Conservation (phyloP, 495 filamentous ascomycete species). For the Penicillium desertorum region DNA sequence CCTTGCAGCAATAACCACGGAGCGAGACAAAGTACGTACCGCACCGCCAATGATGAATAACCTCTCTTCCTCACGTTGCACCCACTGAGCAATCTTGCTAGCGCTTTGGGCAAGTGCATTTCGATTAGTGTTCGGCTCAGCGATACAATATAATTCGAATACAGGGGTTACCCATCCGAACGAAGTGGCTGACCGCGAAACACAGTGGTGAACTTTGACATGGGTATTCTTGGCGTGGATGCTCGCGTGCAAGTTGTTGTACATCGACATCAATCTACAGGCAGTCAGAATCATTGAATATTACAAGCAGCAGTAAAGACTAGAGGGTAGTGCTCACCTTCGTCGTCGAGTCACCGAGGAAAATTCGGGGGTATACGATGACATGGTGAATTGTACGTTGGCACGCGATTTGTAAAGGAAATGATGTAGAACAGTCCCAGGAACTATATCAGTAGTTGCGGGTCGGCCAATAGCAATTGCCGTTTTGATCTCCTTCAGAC, state of each 20-base stretch:
- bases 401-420: slow-evolving; percentile 91
- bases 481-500: slow-evolving; percentile 68
- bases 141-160: slow-evolving; percentile 93
- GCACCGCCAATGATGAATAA: slow-evolving; percentile 94
- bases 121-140: slow-evolving; percentile 74
- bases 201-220: slow-evolving; percentile 80
- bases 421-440: slow-evolving; percentile 77
- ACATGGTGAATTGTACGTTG: slow-evolving; percentile 96
- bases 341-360: slow-evolving; percentile 61
- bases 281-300: background rate
- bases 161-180: slow-evolving; percentile 87
- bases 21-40: slow-evolving; percentile 44
- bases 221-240: slow-evolving; percentile 81
- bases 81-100: slow-evolving; percentile 85
- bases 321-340: slow-evolving; percentile 40
- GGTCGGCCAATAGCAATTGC: slow-evolving; percentile 72
- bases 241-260: slow-evolving; percentile 77
- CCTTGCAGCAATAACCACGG: background rate
- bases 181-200: slow-evolving; percentile 68
- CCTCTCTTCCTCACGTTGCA: slow-evolving; percentile 84
- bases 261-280: slow-evolving; percentile 72
- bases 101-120: slow-evolving; percentile 79
- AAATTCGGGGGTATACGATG: slow-evolving; percentile 74
- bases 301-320: background rate
- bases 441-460: slow-evolving; percentile 68